Base-by-base conservation (phyloP, 2,329 filamentous ascomycete species). In the Bipolaris sorokiniana region DNA sequence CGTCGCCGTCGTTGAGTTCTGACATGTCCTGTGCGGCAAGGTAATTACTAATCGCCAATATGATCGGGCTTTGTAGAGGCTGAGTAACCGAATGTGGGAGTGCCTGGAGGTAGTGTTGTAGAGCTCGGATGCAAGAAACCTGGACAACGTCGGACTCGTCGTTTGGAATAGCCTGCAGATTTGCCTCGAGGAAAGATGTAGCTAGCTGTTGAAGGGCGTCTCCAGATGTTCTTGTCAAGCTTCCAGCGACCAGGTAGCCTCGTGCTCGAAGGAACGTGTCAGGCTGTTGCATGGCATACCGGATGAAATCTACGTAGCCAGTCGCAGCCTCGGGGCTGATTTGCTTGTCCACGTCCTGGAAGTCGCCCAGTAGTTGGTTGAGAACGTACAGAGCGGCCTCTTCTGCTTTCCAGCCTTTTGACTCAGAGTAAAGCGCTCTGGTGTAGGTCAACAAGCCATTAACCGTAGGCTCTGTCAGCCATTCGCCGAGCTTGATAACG, bases 401-500 rank as follows among this genome's bases (percentile, higher is more conserved):
- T 68, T 92, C 90, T 38, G 81, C 78, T 74, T 88, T 88, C 85
- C 86, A 88, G 59, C 81, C 83, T 62, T 77, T 69, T 37, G 73
- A 63, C 70, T 82, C 63, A 3, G 85, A 81, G 73, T 96, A 96
- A 0, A 96, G 81, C 6, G 83, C 82, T 72, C 90, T 89, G 33
- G 91, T 91, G 76, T 92, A 90, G 11, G 86, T 84, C 57, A 93
- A 87, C 38, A 97, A 83, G 6, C 90, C 91, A 68, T 96, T 90
- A 11, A 96, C 82, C 0, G 91, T 88, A 50, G 86, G 86, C 51
- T 86, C 83, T 64, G 88, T 86, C 51, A 96, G 84, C 93, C 92
- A 97, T 75, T 97, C 93, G 46, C 91, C 91, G 57, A 97, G 82
- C 79, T 97, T 97, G 77, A 97, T 92, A 26, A 97, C 84, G 47